Base-by-base conservation (phyloP, 768 basidiomycete species). In the Kwoniella bestiolae region DNA sequence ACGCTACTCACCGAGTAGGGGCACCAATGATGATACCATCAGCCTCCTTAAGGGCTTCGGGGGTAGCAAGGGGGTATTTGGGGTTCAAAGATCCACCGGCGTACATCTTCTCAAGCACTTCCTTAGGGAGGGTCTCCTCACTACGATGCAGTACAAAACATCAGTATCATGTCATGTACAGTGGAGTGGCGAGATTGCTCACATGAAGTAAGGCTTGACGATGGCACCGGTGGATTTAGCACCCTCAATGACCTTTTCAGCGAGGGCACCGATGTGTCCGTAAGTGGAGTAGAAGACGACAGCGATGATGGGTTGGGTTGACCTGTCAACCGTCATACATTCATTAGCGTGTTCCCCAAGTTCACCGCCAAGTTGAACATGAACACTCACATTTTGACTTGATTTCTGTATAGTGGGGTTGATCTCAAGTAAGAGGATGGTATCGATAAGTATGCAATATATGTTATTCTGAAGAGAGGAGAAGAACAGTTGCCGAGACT, bases 11-110 rank as follows among this genome's bases (percentile, higher is more conserved):
- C 61, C 74, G 56, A 49, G 79, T 80, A 14, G 79, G 79, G 56
- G 72, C 83, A 65, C 91, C 92, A 56, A 91, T 84, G 68, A 94
- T 69, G 85, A 86, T 88, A 5, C 86, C 91, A 71, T 94, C 90
- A 51, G 71, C 67, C 52, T 74, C 73, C 56, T 74, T 76, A 45
- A 95, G 84, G 5, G 84, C 82, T 0, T 83, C 80, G 26, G 88
- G 84, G 2, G 81, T 83, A 72, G 91, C 83, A 70, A 90, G 74
- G 3, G 91, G 91, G 80, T 91, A 91, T 70, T 85, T 81, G 52
- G 86, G 86, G 35, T 72, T 65, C 79, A 78, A 75, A 9, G 88
- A 80, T 8, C 88, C 86, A 3, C 90, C 91, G 66, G 88, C 80
- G 73, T 80, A 63, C 87, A 95, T 86, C 77, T 85, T 85, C 51